phyloP scores from a whole-genome alignment of 139 green algal species.

The Tetraselmis chui region DNA sequence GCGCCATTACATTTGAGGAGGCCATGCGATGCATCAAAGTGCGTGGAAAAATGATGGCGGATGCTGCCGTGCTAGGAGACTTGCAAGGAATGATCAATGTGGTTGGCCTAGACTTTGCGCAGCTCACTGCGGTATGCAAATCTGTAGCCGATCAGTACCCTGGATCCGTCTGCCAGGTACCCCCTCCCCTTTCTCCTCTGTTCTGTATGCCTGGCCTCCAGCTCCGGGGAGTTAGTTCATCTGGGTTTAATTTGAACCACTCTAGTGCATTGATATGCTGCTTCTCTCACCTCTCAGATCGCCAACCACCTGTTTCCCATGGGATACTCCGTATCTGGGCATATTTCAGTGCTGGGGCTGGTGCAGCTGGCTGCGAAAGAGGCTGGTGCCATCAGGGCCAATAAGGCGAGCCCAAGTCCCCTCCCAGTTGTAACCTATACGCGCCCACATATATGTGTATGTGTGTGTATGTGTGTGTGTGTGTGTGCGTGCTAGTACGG shows the following conservation, averaged over 20 bases:
- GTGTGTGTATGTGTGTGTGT: no score
- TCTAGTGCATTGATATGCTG: no score
- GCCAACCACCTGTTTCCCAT: conserved; percentile 87
- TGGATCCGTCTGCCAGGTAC: not conserved
- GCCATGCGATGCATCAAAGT: conserved; percentile 56
- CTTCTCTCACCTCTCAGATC: no score
- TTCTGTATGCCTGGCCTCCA: no score
- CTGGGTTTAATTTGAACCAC: no score
- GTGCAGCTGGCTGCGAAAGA: conserved; percentile 42
- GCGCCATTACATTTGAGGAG: conserved; percentile 82
- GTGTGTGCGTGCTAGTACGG: no score
- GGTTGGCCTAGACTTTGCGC: conserved; percentile 71
- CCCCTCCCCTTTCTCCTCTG: no score
- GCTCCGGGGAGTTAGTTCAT: no score
- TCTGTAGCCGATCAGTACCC: not conserved
- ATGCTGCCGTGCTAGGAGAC: conserved; percentile 44
- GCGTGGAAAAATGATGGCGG: conserved; percentile 73
- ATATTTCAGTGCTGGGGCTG: conserved; percentile 48
- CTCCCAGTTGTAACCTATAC: no score
- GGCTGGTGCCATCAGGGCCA: conserved; percentile 72
- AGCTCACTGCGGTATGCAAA: conserved; percentile 43
- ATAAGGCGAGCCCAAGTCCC: no score
- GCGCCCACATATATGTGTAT: no score
- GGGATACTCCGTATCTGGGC: conserved; percentile 18
- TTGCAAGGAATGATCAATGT: conserved; percentile 85